phyloP scores from a whole-genome alignment of 164 flowering plant genomes.

The Vitis labrusca region DNA sequence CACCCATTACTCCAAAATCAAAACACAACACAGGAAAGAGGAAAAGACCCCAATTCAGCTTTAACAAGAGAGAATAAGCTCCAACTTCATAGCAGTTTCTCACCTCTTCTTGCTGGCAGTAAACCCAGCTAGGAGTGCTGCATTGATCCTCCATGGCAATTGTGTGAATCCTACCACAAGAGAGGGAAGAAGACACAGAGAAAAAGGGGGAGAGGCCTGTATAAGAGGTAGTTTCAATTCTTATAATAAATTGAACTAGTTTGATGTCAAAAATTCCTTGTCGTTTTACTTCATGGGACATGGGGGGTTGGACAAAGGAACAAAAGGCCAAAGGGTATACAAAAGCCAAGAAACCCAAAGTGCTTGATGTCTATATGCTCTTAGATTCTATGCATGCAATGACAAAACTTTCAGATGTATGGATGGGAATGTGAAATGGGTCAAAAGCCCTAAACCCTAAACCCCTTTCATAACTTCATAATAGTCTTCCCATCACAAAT shows the following conservation, averaged over 20 bases:
- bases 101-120: conserved; percentile 10
- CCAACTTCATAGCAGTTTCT: background rate
- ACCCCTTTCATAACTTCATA: background rate
- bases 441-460: conserved; percentile 1
- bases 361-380: background rate
- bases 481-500: no score
- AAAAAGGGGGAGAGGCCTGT: background rate
- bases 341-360: conserved; percentile 5
- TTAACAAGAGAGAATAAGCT: background rate
- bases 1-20: conserved; percentile 1
- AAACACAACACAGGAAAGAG: background rate
- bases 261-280: background rate
- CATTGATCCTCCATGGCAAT: conserved; percentile 23
- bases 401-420: background rate
- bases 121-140: conserved; percentile 14
- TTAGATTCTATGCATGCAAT: background rate
- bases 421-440: conserved; percentile 13
- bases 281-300: conserved; percentile 10
- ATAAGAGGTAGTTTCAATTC: background rate
- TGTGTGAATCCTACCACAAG: background rate
- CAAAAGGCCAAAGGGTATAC: conserved; percentile 11
- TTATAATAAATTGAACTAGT: background rate
- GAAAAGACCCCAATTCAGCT: background rate
- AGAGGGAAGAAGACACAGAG: background rate
- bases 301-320: conserved; percentile 12